These are phyloP conservation scores for Scheffersomyces parashehatae DNA, from an alignment of 1,139 yeast genomes.

Conservation along the genomic window DNA sequence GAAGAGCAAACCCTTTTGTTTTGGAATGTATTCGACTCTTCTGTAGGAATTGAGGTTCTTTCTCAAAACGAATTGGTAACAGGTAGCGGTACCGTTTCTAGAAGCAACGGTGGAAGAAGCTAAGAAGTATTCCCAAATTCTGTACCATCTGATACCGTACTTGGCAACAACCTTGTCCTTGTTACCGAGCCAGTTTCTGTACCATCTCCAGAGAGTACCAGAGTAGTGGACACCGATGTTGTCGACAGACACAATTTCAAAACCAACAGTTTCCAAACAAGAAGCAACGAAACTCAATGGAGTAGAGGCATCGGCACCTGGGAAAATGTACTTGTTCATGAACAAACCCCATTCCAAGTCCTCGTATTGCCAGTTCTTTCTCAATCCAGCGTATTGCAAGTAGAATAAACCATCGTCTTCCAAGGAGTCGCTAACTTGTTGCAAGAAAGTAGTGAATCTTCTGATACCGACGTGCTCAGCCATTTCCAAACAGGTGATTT, in stretches of 20 bases:
- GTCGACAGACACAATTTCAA: constrained; percentile 81
- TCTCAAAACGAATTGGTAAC: constrained; percentile 88
- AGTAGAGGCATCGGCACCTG: constrained; percentile 97
- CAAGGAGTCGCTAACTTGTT: constrained; percentile 80
- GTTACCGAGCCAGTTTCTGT: constrained; percentile 91
- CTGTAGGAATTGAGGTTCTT: constrained; percentile 85
- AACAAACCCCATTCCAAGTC: constrained; percentile 93
- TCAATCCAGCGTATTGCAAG: constrained; percentile 86
- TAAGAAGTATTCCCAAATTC: constrained; percentile 92
- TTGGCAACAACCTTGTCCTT: constrained; percentile 73
- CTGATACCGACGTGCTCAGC: constrained; percentile 96
- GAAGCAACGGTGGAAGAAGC: constrained; percentile 80
- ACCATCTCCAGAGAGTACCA: constrained; percentile 93
- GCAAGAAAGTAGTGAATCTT: constrained; percentile 71
- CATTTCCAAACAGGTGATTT: constrained; percentile 92
- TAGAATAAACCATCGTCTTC: constrained; percentile 90
- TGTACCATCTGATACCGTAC: constrained; percentile 88
- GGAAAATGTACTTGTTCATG: constrained; percentile 95
- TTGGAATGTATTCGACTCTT: constrained; percentile 78
- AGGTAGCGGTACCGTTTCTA: constrained; percentile 92
- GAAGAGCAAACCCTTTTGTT: constrained; percentile 72
- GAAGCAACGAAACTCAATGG: constrained; percentile 83
- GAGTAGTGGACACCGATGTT: constrained; percentile 93
- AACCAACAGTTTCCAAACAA: constrained; percentile 79
- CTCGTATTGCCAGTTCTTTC: constrained; percentile 94